Evolutionary conservation across 129 eudicot species (phyloP), one percentile per base, ranked within the genome.

Genomic region (Ambrosia trifida): DNA sequence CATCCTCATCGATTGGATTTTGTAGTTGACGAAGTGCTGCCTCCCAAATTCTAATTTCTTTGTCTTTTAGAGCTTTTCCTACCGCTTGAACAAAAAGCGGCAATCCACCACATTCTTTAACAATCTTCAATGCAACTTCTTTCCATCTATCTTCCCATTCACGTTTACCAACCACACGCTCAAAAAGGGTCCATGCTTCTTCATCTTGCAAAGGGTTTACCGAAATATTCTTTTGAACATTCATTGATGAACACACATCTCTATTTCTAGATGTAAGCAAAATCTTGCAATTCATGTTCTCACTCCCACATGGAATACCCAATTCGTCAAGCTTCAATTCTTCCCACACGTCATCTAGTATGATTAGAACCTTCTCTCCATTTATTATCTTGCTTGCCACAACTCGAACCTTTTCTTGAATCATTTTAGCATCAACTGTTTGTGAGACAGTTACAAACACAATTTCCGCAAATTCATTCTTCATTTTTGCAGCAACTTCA

Each of bases 261-360:
- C 14, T 30, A 3, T 11, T 76, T 57, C 74, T 68, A 56, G 75
- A 75, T 3, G 79, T 66, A 10, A 75, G 17, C 45, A 75, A 66
- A 68, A 76, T 60, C 59, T 76, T 76, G 47, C 69, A 76, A n/a
- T 60, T 76, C 30, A 0, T 11, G 60, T 61, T 9, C 10, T 68
- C 16, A 20, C 10, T 43, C 56, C 75, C 69, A 16, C 70, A 57
- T 11, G 75, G 70, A 45, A 68, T 68, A 40, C 70, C 60, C 35
- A 35, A 7, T 2, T 59, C 28, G 0, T 41, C 50, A 4, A 68
- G 54, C 3, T 68, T 28, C 0, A 69, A 1, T 12, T 11, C 40
- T 16, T 62, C 33, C 80, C 75, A 76, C 10, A 76, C 31, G 43
- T 76, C 75, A 45, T 76, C 75, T 30, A 76, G 4, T 12, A 76